phyloP scores from a whole-genome alignment of 2,329 filamentous ascomycete genomes.

The Colletotrichum abscissum region DNA sequence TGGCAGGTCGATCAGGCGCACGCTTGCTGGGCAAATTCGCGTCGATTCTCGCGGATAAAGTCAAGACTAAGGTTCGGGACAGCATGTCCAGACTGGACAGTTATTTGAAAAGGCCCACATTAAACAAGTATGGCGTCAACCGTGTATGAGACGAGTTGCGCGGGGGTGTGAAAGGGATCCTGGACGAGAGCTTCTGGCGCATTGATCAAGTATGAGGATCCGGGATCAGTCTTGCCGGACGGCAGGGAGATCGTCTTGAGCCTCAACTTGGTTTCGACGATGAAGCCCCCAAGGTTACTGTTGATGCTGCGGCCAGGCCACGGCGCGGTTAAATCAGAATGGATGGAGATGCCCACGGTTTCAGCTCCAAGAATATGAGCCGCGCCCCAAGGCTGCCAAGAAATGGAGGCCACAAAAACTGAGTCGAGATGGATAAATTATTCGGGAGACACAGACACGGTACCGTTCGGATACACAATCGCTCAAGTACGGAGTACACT shows the following conservation, averaged over 20 bases:
- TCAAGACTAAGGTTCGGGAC: background rate
- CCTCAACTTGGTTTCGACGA: conserved; percentile 18
- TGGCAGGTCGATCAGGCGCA: conserved; percentile 21
- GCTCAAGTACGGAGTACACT: no score
- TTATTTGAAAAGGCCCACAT: conserved; percentile 1
- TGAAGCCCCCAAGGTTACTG: background rate
- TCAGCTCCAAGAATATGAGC: background rate
- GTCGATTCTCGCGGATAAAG: background rate
- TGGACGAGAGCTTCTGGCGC: conserved; percentile 9
- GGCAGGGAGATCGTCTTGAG: conserved; percentile 28
- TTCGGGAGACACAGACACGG: background rate
- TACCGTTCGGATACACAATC: background rate
- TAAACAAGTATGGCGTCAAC: conserved; percentile 19
- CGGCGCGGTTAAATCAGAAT: background rate
- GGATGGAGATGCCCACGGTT: background rate
- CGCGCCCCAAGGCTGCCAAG: background rate
- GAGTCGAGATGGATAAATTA: background rate
- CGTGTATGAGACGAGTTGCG: conserved; percentile 9
- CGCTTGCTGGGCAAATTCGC: background rate
- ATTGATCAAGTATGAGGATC: conserved; percentile 29
- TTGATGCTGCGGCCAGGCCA: background rate
- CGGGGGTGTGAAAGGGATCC: conserved; percentile 7
- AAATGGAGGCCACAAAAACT: background rate
- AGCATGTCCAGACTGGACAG: background rate
- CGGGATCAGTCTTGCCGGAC: conserved; percentile 21